Evolutionary conservation across 768 basidiomycete species (phyloP).

Genomic region (Coprinopsis marcescibilis): DNA sequence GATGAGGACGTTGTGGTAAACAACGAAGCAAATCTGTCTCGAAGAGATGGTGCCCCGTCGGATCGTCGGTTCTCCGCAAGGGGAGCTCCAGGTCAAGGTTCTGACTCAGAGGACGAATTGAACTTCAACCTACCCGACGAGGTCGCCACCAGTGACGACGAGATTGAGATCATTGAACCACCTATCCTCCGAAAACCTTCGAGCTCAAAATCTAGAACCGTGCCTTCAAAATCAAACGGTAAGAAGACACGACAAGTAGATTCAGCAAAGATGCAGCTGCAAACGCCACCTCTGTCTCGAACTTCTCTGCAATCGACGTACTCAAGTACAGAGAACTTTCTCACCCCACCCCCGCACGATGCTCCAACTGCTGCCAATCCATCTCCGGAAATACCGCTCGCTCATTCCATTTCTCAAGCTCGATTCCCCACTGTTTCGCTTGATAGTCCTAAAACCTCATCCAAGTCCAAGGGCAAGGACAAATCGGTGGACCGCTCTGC

Average conservation of each 20-base stretch:
- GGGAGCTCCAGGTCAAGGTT: too few species aligned
- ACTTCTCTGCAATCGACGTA: slow-evolving; percentile 1
- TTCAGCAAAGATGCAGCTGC: slow-evolving; percentile 23
- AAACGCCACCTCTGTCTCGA: slow-evolving; percentile 36
- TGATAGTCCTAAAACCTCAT: neutral
- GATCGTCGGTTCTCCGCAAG: neutral
- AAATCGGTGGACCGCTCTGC: neutral
- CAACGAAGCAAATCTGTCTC: slow-evolving; percentile 1
- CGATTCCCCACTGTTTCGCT: neutral
- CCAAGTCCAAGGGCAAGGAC: neutral
- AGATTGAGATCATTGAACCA: slow-evolving; percentile 26
- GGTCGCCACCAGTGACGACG: neutral
- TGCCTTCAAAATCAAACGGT: too few species aligned
- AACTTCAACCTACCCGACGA: neutral
- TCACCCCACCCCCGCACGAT: neutral
- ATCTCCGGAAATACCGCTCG: slow-evolving; percentile 1
- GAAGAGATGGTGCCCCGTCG: slow-evolving; percentile 1
- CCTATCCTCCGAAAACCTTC: slow-evolving; percentile 5
- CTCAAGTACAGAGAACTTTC: neutral
- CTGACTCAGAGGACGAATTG: slow-evolving; percentile 3
- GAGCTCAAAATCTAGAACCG: too few species aligned
- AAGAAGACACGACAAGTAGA: neutral
- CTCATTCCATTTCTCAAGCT: neutral
- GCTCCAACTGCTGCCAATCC: neutral
- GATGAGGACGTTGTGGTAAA: slow-evolving; percentile 9